phyloP scores from a whole-genome alignment of 805 yeast species.

The Cyberlindnera mississippiensis region DNA sequence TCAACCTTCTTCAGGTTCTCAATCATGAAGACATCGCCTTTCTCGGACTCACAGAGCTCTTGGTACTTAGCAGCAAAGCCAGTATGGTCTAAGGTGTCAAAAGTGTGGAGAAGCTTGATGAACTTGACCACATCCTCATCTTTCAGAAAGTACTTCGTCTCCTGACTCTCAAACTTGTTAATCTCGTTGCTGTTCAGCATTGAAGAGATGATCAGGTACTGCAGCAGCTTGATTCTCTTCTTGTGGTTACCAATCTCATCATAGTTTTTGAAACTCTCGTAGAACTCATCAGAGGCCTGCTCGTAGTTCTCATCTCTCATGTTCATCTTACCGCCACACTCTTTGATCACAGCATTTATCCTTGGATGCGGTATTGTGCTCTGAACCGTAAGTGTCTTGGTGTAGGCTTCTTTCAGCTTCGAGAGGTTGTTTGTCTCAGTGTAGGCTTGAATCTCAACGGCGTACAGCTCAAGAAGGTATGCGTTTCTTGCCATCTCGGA shows the following conservation, averaged over 20 bases:
- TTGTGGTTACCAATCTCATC: slow-evolving; percentile 64
- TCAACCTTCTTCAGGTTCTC: slow-evolving; percentile 21
- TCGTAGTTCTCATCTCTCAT: slow-evolving; percentile 59
- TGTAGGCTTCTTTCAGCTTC: slow-evolving; percentile 45
- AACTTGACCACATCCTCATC: slow-evolving; percentile 21
- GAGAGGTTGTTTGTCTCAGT: slow-evolving; percentile 36
- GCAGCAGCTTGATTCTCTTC: slow-evolving; percentile 52
- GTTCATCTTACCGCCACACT: slow-evolving; percentile 69
- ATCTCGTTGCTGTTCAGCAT: slow-evolving; percentile 47
- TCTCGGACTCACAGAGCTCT: slow-evolving; percentile 9
- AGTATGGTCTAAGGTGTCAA: slow-evolving; percentile 21
- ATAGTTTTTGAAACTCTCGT: slow-evolving; percentile 54
- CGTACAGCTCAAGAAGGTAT: slow-evolving; percentile 57
- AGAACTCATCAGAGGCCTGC: slow-evolving; percentile 50
- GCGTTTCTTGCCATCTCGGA: slow-evolving; percentile 43
- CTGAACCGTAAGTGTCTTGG: slow-evolving; percentile 42
- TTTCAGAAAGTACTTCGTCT: slow-evolving; percentile 26
- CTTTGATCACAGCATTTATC: slow-evolving; percentile 69
- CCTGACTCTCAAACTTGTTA: slow-evolving; percentile 30
- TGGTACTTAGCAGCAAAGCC: slow-evolving; percentile 15
- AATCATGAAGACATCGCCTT: slow-evolving; percentile 18
- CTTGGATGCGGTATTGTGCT: slow-evolving; percentile 74
- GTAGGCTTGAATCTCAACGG: slow-evolving; percentile 57
- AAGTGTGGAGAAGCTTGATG: slow-evolving; percentile 19
- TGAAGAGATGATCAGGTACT: slow-evolving; percentile 57